Evolutionary conservation across 257 asterid species (phyloP), one percentile per base, ranked within the genome.

Genomic region (Solanum gracilifrons): DNA sequence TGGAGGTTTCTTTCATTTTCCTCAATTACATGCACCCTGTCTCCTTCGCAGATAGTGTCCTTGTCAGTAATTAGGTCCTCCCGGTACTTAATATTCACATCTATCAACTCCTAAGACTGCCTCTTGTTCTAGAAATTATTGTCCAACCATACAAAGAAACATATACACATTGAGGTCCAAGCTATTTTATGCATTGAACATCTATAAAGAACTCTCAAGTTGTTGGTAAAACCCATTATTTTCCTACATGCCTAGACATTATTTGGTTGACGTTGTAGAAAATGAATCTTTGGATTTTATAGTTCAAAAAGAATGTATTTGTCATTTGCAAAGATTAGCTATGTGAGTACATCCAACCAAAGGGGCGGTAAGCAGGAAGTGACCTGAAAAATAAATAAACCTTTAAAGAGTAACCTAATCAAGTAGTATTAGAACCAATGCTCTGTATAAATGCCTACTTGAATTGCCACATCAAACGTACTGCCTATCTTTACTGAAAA

Each of bases 71-170:
- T 76, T 36, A 88, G 86, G 82, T 97, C 98, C 93, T 94, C 98
- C 35, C 92, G 89, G 73, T 94, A 96, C 90, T 86, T 93, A 88
- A 95, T 89, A 89, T 96, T 98, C 86, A 97, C 86, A 87, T 97
- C 99, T 90, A 88, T 97, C 92, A 95, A 89, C 88, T 97, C 99
- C 95, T 94, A 94, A 86, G 88, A 93, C 86, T 98, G 93, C 91
- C 96, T 93, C 92, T 90, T 95, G 89, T 90, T 88, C 80, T 93
- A 89, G 41, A 91, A 21, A 60, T 9, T 23, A 43, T 25, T n/a
- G 16, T 9, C n/a, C 27, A 46, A 80, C 25, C 6, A 15, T 39
- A 41, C 33, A 77, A 13, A 77, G 7, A 39, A 25, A 25, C 64
- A 5, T 25, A 77, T 27, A 55, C 10, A 29, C 27, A 15, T 43